phyloP scores from a whole-genome alignment of 140 eudicot species.

The Stevia rebaudiana region DNA sequence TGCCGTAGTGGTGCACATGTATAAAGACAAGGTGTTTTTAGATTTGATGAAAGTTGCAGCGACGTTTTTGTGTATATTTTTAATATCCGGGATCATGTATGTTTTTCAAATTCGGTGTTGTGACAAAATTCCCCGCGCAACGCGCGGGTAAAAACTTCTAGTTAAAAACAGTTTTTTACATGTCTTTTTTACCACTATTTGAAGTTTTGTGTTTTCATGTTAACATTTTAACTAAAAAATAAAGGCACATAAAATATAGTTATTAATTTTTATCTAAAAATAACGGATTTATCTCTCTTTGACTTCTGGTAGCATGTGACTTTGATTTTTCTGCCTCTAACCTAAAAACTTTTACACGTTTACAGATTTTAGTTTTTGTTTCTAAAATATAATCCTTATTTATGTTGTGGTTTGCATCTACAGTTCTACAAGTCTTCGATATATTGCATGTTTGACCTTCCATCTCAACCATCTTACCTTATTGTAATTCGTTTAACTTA shows the following conservation, averaged over 20 bases:
- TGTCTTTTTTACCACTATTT: not conserved
- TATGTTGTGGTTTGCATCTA: not conserved
- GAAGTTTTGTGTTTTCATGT: conserved; percentile 6
- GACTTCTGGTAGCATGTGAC: conserved; percentile 14
- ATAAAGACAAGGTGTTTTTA: no score
- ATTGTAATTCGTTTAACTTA: no score
- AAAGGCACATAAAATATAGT: not conserved
- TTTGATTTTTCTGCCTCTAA: conserved; percentile 1
- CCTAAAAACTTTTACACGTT: not conserved
- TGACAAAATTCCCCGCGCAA: no score
- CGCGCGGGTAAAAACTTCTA: no score
- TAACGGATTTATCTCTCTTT: not conserved
- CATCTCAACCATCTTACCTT: not conserved
- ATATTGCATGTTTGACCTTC: not conserved
- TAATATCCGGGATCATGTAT: no score
- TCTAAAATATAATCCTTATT: not conserved
- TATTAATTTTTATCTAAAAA: conserved; percentile 21
- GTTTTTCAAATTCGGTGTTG: no score
- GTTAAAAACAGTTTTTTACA: no score
- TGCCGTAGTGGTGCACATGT: no score
- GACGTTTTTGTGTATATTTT: no score
- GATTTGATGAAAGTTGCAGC: no score
- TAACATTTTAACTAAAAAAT: conserved; percentile 4
- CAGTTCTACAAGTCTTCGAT: not conserved
- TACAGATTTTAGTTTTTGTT: not conserved